These are phyloP conservation scores for Leccinum variicolor DNA, from an alignment of 768 basidiomycete genomes.

Conservation along the genomic window DNA sequence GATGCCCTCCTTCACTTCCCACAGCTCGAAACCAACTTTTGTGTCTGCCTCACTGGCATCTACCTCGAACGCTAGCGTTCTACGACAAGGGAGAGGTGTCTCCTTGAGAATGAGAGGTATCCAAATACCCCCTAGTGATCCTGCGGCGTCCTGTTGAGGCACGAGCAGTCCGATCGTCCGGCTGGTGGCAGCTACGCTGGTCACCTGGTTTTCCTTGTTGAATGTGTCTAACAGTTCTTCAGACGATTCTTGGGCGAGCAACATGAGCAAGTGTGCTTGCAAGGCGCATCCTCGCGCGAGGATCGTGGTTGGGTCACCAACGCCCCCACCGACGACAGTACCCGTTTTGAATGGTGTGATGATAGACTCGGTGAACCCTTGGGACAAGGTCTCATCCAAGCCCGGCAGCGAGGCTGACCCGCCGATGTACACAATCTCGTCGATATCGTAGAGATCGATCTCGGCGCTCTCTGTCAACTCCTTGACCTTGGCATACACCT, in stretches of 20 bases:
- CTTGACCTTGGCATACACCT: slow-evolving; percentile 48
- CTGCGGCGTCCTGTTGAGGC: slow-evolving; percentile 42
- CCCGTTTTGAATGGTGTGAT: slow-evolving; percentile 64
- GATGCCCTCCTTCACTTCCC: slow-evolving; percentile 72
- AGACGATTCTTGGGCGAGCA: slow-evolving; percentile 46
- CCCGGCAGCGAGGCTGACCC: slow-evolving; percentile 75
- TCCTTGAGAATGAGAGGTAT: slow-evolving; percentile 65
- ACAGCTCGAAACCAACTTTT: slow-evolving; percentile 63
- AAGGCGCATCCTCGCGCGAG: slow-evolving; percentile 74
- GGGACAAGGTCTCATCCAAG: slow-evolving; percentile 54
- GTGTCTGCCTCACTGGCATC: slow-evolving; percentile 37
- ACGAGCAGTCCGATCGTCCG: slow-evolving; percentile 66
- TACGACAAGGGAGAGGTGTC: slow-evolving; percentile 66
- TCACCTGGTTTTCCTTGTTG: slow-evolving; percentile 36
- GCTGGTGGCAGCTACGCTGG: slow-evolving; percentile 52
- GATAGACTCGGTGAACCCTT: slow-evolving; percentile 59
- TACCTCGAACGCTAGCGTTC: slow-evolving; percentile 58
- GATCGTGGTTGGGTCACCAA: slow-evolving; percentile 75
- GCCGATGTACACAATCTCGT: slow-evolving; percentile 79
- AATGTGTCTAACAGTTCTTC: slow-evolving; percentile 53
- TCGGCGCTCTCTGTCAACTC: slow-evolving; percentile 50
- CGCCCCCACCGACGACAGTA: slow-evolving; percentile 66
- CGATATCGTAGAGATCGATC: slow-evolving; percentile 64
- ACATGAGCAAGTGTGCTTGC: slow-evolving; percentile 63
- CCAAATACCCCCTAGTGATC: slow-evolving; percentile 57